Evolutionary conservation across 2,329 filamentous ascomycete species (phyloP), one percentile per base, ranked within the genome.

Genomic region (Tolypocladium tropicale): DNA sequence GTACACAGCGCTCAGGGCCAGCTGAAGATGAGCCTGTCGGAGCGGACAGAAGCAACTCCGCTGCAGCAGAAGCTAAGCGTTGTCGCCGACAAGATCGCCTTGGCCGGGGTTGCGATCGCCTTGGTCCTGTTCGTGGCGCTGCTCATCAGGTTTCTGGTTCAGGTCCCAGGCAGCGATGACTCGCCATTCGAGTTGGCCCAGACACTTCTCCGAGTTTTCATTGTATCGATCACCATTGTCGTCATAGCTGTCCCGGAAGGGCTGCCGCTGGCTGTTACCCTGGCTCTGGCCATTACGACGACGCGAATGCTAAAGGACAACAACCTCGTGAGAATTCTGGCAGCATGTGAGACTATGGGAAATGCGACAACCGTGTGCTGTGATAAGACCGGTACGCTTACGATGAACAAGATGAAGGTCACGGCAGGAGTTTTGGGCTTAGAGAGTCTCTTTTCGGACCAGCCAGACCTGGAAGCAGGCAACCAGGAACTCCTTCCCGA

Each of bases 341-440:
- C 83, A 56, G 85, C 85, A 58, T 88, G 85, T 67, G 85, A 88
- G 66, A 86, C 84, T 6, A 88, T 88, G 85, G 85, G 85, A 3
- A 88, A 88, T 62, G 83, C 82, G 3, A 85, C 83, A 1, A 88
- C 86, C 0, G 85, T 92, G 52, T 93, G 89, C 71, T 91, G 88
- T 2, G 89, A 90, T 56, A 72, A 72, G 60, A 72, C 70, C 3
- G 70, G 70, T 21, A 72, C 70, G 23, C 59, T 72, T 59, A 55
- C 41, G 56, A 21, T 18, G n/a, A 46, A 48, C 46, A 37, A 33
- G 39, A 41, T 49, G n/a, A 25, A 16, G 25, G 43, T 49, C 1
- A 49, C 43, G 5, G 43, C 43, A n/a, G 43, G 43, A 11, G 43
- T n/a, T 1, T 2, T 49, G 43, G 43, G 43, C 16, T 14, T 49